Base-by-base conservation (phyloP, 805 yeast genomes). In the Cyberlindnera maclurae region DNA sequence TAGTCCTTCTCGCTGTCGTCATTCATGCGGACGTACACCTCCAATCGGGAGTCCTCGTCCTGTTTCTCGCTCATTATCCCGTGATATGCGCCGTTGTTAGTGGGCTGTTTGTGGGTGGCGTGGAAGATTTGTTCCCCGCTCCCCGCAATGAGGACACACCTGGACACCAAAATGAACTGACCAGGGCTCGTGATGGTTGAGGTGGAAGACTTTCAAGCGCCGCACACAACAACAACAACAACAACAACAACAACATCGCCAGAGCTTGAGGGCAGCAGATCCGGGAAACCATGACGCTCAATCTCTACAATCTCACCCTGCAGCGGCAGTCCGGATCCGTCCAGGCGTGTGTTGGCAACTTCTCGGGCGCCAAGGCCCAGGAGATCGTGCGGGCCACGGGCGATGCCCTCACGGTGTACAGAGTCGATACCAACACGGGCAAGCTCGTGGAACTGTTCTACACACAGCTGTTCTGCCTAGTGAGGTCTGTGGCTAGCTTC, bases 1-100 rank as follows among this genome's bases (percentile, higher is more conserved):
- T 87, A 89, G 59, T 90, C 98, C 59, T 82, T 82, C 53, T 87
- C 96, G 35, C 65, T 60, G 55, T 89, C 96, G 42, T 75, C 82
- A 57, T 85, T 87, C 72, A 90, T 77, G 43, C 98, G 82, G 47
- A 93, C 61, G 64, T 47, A 55, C n/a, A 55, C 37, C 38, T 55
- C 59, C 12, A 55, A 35, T 24, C 51, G 47, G 15, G 58, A 54
- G 31, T 53, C 55, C 24, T 49, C 42, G 4, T 46, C 54, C 12
- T 51, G 55, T 10, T 42, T 33, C 12, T 13, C 22, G 47, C 17
- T 45, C 44, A 27, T 42, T 47, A 29, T 36, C 33, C 29, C 9
- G 15, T 18, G 12, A 6, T 9, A 2, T 4, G 4, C n/a, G 12
- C 13, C 18, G 6, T 33, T 4, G 4, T 11, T 15, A 18, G 16